Base-by-base conservation (phyloP, 306 rosid genomes). In the Trifolium repens region DNA sequence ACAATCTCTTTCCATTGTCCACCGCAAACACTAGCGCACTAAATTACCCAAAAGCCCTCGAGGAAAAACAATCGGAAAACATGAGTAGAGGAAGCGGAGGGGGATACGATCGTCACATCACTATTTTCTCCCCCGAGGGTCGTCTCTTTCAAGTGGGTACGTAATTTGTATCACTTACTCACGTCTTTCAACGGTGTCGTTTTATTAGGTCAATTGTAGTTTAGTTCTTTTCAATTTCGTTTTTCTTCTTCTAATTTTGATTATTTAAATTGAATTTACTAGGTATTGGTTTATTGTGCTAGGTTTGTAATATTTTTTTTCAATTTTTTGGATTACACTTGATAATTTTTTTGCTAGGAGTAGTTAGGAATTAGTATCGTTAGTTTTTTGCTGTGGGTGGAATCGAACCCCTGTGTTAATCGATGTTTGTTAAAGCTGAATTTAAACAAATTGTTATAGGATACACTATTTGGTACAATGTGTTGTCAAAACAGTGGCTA, bases 91-190 rank as follows among this genome's bases (percentile, higher is more conserved):
- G 98, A 71, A 96, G 99, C 46, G 99, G 99, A 81, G 99, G 96
- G 9, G 97, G 99, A 16, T 96, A 96, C 62, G 98, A 96, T 63
- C 98, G 99, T 50, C 98, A 96, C 78, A 96, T 96, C 81, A 96
- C 99, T 13, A 96, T 96, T 63, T 96, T 94, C 93, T 94, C 99
- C 7, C 99, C 99, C 0, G 99, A 96, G 68, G 99, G 99, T 2
- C 99, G 99, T 64, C 91, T 94, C 44, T 96, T 92, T 67, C 99
- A 87, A 85, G 84, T 83, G 1, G 91, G 93, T 87, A 77, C 30
- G 87, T 46, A 22, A 22, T 17, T 42, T 32, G 6, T 32, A 32
- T 32, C 35, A 32, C 35, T 32, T 4, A 32, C 4, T 32, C 35
- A 32, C 35, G 6, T 32, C 42, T 39, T 39, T 39, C 42, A 39